phyloP scores from a whole-genome alignment of 2,329 filamentous ascomycete genomes.

The Nigrospora osmanthi region DNA sequence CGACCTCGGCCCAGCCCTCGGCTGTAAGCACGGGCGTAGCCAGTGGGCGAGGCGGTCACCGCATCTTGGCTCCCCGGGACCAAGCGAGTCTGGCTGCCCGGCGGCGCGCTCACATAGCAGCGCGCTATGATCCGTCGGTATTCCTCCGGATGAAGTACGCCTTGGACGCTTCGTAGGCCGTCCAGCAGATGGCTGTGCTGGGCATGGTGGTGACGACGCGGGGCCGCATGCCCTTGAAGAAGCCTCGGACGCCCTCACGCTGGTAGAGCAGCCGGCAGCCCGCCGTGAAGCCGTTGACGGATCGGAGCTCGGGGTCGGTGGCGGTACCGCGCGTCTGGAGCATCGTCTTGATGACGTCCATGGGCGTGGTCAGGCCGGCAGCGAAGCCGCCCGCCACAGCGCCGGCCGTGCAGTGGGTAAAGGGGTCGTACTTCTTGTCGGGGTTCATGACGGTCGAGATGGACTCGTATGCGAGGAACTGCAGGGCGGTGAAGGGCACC shows the following conservation, averaged over 20 bases:
- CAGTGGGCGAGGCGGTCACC: no score
- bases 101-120: background rate
- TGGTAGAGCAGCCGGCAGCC: slow-evolving; percentile 76
- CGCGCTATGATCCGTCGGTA: slow-evolving; percentile 12
- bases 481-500: slow-evolving; percentile 91
- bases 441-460: slow-evolving; percentile 93
- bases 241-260: slow-evolving; percentile 77
- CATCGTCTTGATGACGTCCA: slow-evolving; percentile 98
- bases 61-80: no score
- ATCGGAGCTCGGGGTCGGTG: slow-evolving; percentile 69
- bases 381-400: slow-evolving; percentile 90
- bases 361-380: slow-evolving; percentile 86
- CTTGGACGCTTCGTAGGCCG: slow-evolving; percentile 61
- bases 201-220: slow-evolving; percentile 95
- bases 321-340: slow-evolving; percentile 87
- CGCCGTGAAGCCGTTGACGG: slow-evolving; percentile 73
- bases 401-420: slow-evolving; percentile 89
- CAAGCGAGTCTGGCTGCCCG: no score
- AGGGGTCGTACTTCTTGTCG: slow-evolving; percentile 74
- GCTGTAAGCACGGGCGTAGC: no score
- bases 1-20: no score
- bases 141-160: slow-evolving; percentile 25
- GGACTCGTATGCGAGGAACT: slow-evolving; percentile 97
- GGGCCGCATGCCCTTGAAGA: slow-evolving; percentile 88
- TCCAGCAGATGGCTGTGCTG: slow-evolving; percentile 99